phyloP scores from a whole-genome alignment of 2,329 filamentous ascomycete genomes.

The Aspergillus latus region DNA sequence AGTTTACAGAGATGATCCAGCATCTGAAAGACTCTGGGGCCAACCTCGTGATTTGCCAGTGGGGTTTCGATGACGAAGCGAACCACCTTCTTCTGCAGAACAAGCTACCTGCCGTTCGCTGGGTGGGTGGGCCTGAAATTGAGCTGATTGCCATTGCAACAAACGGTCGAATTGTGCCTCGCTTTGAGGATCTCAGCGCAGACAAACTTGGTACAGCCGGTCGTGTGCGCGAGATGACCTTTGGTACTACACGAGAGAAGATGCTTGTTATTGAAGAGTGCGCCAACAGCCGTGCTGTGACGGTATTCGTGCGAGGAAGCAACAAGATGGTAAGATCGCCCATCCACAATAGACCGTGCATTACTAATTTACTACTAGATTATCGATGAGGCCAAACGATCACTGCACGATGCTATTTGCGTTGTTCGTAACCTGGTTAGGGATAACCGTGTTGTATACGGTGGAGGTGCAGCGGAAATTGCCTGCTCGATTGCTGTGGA shows the following conservation, averaged over 20 bases:
- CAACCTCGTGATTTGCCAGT: slow-evolving; percentile 97
- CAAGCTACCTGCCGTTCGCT: slow-evolving; percentile 89
- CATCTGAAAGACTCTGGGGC: slow-evolving; percentile 97
- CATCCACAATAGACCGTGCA: background rate
- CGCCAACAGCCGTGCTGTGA: slow-evolving; percentile 94
- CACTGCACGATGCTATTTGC: slow-evolving; percentile 93
- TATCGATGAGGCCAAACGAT: slow-evolving; percentile 98
- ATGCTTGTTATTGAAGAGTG: slow-evolving; percentile 99
- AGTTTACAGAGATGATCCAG: slow-evolving; percentile 98
- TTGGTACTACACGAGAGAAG: slow-evolving; percentile 97
- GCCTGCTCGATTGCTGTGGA: slow-evolving; percentile 95
- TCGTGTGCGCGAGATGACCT: slow-evolving; percentile 89
- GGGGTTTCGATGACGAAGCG: slow-evolving; percentile 98
- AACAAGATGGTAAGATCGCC: slow-evolving; percentile 85
- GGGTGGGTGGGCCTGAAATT: slow-evolving; percentile 97
- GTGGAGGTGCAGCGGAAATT: slow-evolving; percentile 93
- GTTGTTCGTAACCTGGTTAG: slow-evolving; percentile 94
- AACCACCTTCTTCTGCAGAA: slow-evolving; percentile 97
- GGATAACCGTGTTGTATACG: slow-evolving; percentile 97
- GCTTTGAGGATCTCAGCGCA: slow-evolving; percentile 88
- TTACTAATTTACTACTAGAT: slow-evolving; percentile 58
- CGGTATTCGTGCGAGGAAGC: slow-evolving; percentile 91
- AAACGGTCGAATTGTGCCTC: slow-evolving; percentile 93
- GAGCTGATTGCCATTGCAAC: slow-evolving; percentile 98
- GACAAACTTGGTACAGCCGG: slow-evolving; percentile 91